Percentiles rank a stretch among this genome's conserved stretches.
These are phyloP conservation scores for Eucalyptus sp. DNA, from an alignment of 345 rosid species.

Conservation along the genomic window DNA sequence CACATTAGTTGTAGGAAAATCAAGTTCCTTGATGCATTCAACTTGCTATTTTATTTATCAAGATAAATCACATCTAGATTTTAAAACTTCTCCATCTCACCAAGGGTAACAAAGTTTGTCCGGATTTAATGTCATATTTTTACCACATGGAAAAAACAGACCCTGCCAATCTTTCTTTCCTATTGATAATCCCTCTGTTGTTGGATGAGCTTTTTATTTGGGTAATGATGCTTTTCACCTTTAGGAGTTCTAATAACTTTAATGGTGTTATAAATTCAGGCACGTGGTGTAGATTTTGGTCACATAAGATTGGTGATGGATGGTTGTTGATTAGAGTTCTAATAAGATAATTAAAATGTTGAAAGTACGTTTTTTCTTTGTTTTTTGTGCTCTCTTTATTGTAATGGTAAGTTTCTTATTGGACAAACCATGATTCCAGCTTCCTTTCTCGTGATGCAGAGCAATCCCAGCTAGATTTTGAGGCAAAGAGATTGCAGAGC, in stretches of 20 bases:
- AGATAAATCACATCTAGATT: not conserved
- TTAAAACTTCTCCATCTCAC: not conserved
- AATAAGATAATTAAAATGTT: not conserved
- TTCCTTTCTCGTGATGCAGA: constrained; percentile 19
- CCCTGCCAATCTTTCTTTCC: not conserved
- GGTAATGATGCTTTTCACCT: not conserved
- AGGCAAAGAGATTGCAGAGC: constrained; percentile 64
- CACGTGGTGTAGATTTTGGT: not conserved
- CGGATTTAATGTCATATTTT: not conserved
- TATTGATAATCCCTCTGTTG: not conserved
- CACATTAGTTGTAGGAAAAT: not conserved
- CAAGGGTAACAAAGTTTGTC: not conserved
- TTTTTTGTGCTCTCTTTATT: not conserved
- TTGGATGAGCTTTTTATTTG: not conserved
- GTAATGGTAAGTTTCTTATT: not conserved
- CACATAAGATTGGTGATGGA: not conserved
- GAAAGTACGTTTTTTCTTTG: not conserved
- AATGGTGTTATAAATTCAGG: not conserved
- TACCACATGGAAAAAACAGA: not conserved
- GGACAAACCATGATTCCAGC: not conserved
- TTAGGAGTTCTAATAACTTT: not conserved
- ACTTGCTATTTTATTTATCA: not conserved
- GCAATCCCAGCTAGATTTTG: constrained; percentile 44
- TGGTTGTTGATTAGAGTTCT: not conserved
- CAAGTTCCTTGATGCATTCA: not conserved